Evolutionary conservation across 345 rosid species (phyloP), one percentile per base, ranked within the genome.

Genomic region (Bruguiera gymnorhiza): DNA sequence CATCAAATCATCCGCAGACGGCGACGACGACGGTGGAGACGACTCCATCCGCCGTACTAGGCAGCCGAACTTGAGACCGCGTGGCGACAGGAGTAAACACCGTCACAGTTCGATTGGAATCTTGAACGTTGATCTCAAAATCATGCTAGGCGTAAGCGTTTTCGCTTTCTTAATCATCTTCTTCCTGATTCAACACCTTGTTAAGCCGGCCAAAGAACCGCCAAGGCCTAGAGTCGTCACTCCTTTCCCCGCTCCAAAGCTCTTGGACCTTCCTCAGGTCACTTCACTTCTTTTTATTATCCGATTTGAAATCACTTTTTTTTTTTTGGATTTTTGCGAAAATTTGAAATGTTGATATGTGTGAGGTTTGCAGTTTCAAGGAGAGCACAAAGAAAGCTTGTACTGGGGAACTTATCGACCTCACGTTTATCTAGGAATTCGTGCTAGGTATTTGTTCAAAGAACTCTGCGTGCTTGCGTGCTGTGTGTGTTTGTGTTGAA

Each of bases 341-440:
- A 24, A 9, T 56, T 56, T 56, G 60, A 56, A 16, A 6, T 54
- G 48, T 26, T n/a, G 32, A 26, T 68, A 13, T 52, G 15, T 48
- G 21, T 55, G n/a, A 67, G 29, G 30, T 19, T 55, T 23, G 27
- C 30, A 93, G 97, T 94, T 91, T 83, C 90, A 87, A 84, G 96
- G 96, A 26, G 93, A 85, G 63, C 98, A 91, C 32, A 86, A 74
- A 68, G 88, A 91, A 79, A 84, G 90, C 83, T 86, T 91, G 73
- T 87, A 94, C 59, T 87, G 98, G 98, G 98, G 92, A 76, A 89
- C 96, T 1, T 94, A 89, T 70, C 87, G 96, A 24, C 93, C 98
- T 81, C 86, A 89, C 46, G 86, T 86, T 76, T 89, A 93, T 78
- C 79, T 93, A 43, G 98, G 98, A 51, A 80, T 93, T 74, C 94